Evolutionary conservation across 1,284 basidiomycete species (phyloP).

Genomic region (Fomes fomentarius): DNA sequence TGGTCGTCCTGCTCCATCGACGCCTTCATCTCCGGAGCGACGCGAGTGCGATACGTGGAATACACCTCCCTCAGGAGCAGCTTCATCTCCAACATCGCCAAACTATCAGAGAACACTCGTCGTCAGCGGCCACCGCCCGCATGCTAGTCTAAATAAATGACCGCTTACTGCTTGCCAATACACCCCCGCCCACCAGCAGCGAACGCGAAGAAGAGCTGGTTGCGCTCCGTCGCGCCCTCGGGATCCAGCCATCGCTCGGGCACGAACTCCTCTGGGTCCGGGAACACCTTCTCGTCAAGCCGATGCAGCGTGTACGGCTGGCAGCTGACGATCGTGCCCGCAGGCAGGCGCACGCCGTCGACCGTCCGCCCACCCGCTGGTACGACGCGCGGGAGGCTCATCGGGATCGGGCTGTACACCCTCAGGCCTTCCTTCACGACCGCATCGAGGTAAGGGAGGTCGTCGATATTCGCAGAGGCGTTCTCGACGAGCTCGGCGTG

Average conservation of each 20-base stretch:
- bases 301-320: slow-evolving; percentile 93
- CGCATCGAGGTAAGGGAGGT: slow-evolving; percentile 90
- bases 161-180: slow-evolving; percentile 30
- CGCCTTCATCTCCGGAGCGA: slow-evolving; percentile 26
- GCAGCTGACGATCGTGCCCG: slow-evolving; percentile 91
- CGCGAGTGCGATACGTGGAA: slow-evolving; percentile 23
- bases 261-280: slow-evolving; percentile 79
- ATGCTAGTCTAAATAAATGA: not conserved
- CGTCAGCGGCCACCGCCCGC: not conserved
- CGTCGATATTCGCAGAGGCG: slow-evolving; percentile 51
- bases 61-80: slow-evolving; percentile 27
- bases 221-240: slow-evolving; percentile 46
- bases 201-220: slow-evolving; percentile 32
- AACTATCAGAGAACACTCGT: slow-evolving; percentile 13
- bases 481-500: slow-evolving; percentile 24
- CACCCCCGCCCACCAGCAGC: slow-evolving; percentile 28
- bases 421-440: slow-evolving; percentile 92
- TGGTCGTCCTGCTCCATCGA: slow-evolving; percentile 31
- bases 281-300: slow-evolving; percentile 80
- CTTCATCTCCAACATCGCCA: slow-evolving; percentile 32
- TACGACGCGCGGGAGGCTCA: slow-evolving; percentile 87
- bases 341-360: slow-evolving; percentile 86
- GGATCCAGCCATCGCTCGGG: slow-evolving; percentile 94
- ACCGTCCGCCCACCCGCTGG: slow-evolving; percentile 87
- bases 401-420: slow-evolving; percentile 86